Percentiles rank a stretch among this genome's conserved stretches.
phyloP scores from a whole-genome alignment of 306 rosid genomes.

The Vigna unguiculata region DNA sequence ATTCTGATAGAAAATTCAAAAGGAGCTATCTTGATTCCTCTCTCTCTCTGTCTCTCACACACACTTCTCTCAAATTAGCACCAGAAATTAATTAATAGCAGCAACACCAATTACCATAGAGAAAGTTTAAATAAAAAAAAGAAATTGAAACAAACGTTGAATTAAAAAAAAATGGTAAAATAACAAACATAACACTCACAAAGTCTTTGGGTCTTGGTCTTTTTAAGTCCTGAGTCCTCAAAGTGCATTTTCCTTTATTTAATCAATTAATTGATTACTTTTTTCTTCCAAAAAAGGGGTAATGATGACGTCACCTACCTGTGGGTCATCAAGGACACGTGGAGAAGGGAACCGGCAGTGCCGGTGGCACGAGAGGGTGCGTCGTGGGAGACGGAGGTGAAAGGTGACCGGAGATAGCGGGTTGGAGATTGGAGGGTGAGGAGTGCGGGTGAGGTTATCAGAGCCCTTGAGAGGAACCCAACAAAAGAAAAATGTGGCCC shows the following conservation, averaged over 20 bases:
- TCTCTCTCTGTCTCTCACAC: constrained; percentile 1
- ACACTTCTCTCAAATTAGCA: constrained; percentile 46
- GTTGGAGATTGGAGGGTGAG: constrained; percentile 45
- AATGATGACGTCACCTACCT: constrained; percentile 56
- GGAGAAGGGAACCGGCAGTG: constrained; percentile 21
- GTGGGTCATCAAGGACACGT: constrained; percentile 61
- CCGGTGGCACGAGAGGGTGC: neutral
- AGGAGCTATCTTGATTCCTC: constrained; percentile 64
- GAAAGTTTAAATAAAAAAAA: constrained; percentile 21
- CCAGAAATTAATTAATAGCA: constrained; percentile 39
- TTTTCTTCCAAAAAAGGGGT: constrained; percentile 17
- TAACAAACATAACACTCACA: neutral
- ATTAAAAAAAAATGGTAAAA: neutral
- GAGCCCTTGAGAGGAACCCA: constrained; percentile 30
- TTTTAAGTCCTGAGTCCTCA: constrained; percentile 21
- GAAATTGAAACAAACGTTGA: neutral
- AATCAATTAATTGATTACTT: constrained; percentile 7
- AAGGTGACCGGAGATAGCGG: constrained; percentile 42
- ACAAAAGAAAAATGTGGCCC: constrained; percentile 50
- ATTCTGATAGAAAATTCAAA: constrained; percentile 57
- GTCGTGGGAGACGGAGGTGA: neutral
- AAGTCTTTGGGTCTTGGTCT: constrained; percentile 47
- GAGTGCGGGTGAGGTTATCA: constrained; percentile 46
- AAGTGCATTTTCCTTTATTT: constrained; percentile 37
- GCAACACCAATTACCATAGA: constrained; percentile 19